Evolutionary conservation across 176 grass and related monocot species (phyloP), one percentile per base, ranked within the genome.

Genomic region (Bolboschoenus planiculmis): DNA sequence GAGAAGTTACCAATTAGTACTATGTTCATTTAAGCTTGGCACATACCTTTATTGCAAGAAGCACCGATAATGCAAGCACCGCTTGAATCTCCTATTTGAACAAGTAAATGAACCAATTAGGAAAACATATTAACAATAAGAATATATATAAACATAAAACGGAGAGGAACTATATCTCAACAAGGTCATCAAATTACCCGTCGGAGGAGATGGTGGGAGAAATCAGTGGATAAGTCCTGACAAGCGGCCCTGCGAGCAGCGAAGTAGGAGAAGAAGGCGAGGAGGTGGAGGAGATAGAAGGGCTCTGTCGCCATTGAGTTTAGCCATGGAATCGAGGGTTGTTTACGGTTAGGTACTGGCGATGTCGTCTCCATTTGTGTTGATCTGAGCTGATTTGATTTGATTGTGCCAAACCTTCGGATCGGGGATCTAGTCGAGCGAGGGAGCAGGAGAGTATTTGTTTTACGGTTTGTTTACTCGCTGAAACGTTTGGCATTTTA

Each of bases 201-300:
- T 55, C 86, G 89, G 77, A 95, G 80, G 68, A 99, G 92, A 84
- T 66, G 86, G 83, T 82, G 8, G 75, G 87, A 76, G 79, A 98
- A 55, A 71, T 91, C 90, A 16, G 35, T 16, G 83, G 83, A 83
- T 50, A 85, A 74, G 63, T 87, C 72, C 24, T 88, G 74, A 24
- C 83, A 79, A 55, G 78, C 91, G 53, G 87, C 23, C 80, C 84
- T 86, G 82, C 93, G 93, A 59, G 86, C 89, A 37, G 83, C 93
- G 84, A 99, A 93, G 89, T 95, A 95, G 58, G 93, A 93, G 91
- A 95, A 95, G 80, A 95, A 93, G 48, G 91, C 92, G 75, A 95
- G 58, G 56, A 95, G 66, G 86, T 99, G 93, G 42, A 99, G 89
- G 56, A 99, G 75, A 78, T 99, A 99, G 86, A 86, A 99, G 54